Conservation (phyloP, 2,329 filamentous ascomycete genomes). For the Geosmithia morbida region DNA sequence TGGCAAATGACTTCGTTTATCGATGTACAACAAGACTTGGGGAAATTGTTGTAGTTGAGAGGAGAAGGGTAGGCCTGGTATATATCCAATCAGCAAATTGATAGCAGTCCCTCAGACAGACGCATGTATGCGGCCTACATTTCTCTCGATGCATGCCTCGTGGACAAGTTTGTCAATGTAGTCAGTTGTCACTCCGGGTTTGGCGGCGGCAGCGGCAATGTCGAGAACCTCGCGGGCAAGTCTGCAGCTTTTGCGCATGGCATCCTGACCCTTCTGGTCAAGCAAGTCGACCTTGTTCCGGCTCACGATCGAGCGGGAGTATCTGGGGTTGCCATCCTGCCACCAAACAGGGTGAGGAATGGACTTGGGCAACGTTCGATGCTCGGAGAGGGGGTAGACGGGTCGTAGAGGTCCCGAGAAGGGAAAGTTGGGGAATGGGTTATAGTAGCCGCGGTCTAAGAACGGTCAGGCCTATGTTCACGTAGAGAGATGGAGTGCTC, state of each 20-base stretch:
- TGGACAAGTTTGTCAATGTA: constrained; percentile 91
- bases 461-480: constrained; percentile 81
- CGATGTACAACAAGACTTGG: constrained; percentile 95
- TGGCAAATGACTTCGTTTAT: constrained; percentile 97
- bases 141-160: constrained; percentile 82
- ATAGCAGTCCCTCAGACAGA: background rate
- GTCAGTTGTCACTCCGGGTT: constrained; percentile 91
- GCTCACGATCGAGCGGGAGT: constrained; percentile 44
- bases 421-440: constrained; percentile 79
- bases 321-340: constrained; percentile 60
- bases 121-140: constrained; percentile 44
- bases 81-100: background rate
- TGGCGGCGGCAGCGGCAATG: constrained; percentile 68
- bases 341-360: constrained; percentile 84
- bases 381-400: constrained; percentile 69
- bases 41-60: constrained; percentile 90
- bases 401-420: constrained; percentile 75
- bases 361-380: constrained; percentile 58
- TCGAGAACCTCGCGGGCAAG: constrained; percentile 85
- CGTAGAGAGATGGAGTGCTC: constrained; percentile 53
- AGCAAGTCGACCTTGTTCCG: constrained; percentile 74
- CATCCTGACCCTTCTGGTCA: constrained; percentile 66
- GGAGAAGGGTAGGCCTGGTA: constrained; percentile 85
- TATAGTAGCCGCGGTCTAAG: constrained; percentile 79
- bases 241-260: constrained; percentile 84